Evolutionary conservation across 108 stramenopile species (phyloP), one percentile per base, ranked within the genome.

Genomic region (Nitzschia inconspicua): DNA sequence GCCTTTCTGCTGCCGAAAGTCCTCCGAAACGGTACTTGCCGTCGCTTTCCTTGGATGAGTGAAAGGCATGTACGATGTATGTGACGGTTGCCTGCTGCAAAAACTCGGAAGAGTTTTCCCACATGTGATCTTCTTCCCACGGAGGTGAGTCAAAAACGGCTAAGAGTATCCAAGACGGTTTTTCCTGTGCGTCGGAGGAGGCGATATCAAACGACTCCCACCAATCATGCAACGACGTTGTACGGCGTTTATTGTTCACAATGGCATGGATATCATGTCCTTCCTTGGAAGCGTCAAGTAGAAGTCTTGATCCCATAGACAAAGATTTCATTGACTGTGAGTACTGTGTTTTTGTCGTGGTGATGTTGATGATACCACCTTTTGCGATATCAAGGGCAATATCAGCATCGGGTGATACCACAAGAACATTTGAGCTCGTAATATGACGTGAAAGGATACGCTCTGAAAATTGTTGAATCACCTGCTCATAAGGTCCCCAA

Each of bases 391-490:
- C 35, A 36, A 32, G 0, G 16, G 52, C 26, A 5, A 60, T 32
- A 24, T 63, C 22, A 28, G 67, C 61, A 44, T 65, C 44, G 18
- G 63, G 64, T 16, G 73, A 42, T n/a, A 73, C 53, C 35, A 76
- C 40, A 0, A 80, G 35, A 4, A 80, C 67, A 36, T 76, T 60
- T 0, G 79, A 76, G 20, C 66, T 58, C 10, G 79, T 58, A 62
- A 80, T 72, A 35, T 60, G 51, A 1, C 79, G 60, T 44, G 72
- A 73, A 14, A 72, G 46, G 3, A 76, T 53, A 1, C 79, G 60
- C 11, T 49, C 27, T 4, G 65, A 56, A 23, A 80, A 65, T 28
- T 80, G n/a, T n/a, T n/a, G n/a, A n/a, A n/a, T n/a, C n/a, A n/a
- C n/a, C n/a, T n/a, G n/a, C n/a, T n/a, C n/a, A n/a, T n/a, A n/a